Conservation (phyloP, 2,329 filamentous ascomycete genomes). For the Trichoderma sp. region DNA sequence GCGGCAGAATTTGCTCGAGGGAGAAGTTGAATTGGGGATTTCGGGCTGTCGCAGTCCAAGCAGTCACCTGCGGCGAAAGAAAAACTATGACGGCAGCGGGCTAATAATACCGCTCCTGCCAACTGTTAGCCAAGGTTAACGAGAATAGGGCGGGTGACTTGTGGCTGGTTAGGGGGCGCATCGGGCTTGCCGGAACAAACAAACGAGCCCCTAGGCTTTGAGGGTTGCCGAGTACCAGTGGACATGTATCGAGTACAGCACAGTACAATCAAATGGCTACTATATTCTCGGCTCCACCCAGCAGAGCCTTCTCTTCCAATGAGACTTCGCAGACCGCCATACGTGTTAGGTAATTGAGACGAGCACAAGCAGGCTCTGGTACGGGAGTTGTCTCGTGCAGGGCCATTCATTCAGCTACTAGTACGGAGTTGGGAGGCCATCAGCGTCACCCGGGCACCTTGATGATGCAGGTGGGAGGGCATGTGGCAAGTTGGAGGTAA, state of each 20-base stretch:
- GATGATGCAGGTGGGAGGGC: background rate
- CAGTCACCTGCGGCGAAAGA: background rate
- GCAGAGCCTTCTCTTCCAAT: background rate
- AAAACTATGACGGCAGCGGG: background rate
- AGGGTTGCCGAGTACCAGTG: background rate
- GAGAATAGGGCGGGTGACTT: background rate
- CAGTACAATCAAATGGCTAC: background rate
- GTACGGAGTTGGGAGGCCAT: background rate
- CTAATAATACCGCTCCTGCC: background rate
- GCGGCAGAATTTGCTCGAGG: constrained; percentile 1
- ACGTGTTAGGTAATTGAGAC: background rate
- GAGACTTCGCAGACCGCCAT: background rate
- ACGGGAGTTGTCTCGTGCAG: background rate
- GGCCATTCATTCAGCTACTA: background rate
- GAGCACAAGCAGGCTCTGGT: background rate
- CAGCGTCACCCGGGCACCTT: background rate
- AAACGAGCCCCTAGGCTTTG: background rate
- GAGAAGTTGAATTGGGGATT: background rate
- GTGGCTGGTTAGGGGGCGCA: background rate
- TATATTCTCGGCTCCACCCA: background rate
- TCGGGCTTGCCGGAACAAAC: background rate
- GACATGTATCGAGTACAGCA: background rate
- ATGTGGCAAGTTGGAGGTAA: background rate
- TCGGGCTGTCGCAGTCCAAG: background rate
- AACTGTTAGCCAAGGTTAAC: background rate